Conservation (phyloP, 345 rosid species). For the Sisymbrium altissimum region DNA sequence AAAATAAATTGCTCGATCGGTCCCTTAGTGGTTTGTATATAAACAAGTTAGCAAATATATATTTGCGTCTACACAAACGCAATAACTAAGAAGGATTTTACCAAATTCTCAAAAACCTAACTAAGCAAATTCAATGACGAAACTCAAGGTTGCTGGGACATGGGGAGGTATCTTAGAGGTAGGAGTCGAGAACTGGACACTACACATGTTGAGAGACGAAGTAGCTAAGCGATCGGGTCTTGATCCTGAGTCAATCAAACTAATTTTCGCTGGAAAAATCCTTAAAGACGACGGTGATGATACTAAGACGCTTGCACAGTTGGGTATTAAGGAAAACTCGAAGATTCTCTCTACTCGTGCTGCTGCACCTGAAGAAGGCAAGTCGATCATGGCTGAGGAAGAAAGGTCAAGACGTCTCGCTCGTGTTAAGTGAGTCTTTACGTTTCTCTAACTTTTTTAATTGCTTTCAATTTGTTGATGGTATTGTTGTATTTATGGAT, state of each 20-base stretch:
- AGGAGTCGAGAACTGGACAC: conserved; percentile 77
- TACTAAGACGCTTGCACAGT: conserved; percentile 43
- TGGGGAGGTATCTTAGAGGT: conserved; percentile 82
- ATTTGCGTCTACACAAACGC: not conserved
- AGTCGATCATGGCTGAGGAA: conserved; percentile 68
- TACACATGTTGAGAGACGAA: conserved; percentile 68
- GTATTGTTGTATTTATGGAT: no score
- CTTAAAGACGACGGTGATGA: conserved; percentile 60
- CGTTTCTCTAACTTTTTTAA: not conserved
- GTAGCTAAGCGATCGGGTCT: conserved; percentile 63
- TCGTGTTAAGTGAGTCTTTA: conserved; percentile 62
- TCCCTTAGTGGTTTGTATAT: not conserved
- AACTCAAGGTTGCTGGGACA: conserved; percentile 82
- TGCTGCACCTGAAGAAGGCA: conserved; percentile 57
- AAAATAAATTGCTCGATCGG: no score
- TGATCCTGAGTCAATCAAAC: conserved; percentile 54
- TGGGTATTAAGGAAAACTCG: conserved; percentile 69
- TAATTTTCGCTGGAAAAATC: conserved; percentile 75
- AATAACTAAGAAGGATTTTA: not conserved
- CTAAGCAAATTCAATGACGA: conserved; percentile 40
- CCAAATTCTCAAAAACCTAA: conserved; percentile 11
- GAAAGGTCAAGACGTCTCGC: conserved; percentile 67
- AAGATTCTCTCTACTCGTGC: conserved; percentile 69
- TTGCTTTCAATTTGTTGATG: not conserved
- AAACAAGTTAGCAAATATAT: not conserved